Evolutionary conservation across 163 green algal species (phyloP), one percentile per base, ranked within the genome.

Genomic region (Volvox carteri): DNA sequence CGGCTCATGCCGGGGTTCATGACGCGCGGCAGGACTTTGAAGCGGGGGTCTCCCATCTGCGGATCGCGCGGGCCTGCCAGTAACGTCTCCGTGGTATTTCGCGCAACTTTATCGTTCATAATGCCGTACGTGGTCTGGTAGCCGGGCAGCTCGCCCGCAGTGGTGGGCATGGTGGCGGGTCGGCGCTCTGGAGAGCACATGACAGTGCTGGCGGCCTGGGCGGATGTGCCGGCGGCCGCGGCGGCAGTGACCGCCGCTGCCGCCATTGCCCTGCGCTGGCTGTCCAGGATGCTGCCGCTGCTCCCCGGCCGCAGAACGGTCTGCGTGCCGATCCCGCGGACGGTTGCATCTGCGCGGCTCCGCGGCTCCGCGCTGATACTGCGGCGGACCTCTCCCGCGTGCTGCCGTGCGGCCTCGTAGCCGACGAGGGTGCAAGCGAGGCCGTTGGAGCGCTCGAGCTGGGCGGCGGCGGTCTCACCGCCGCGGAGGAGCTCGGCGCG

Each of bases 41-140:
- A 90, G 25, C 86, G 67, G 1, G 72, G 84, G 52, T 88, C 89
- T 33, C 67, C 76, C 35, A 77, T 74, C 14, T 70, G 62, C 21
- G n/a, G 56, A 44, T 39, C 42, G 42, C 50, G 72, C 42, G 58
- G 58, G 30, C 60, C 60, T 28, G 78, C 60, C 33, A 87, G 81
- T 35, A 21, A 21, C 33, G 37, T 9, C 0, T 87, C 81, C 6
- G 65, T 73, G 44, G 48, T 25, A 16, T 35, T 65, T 25, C 84
- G 77, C 18, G 85, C 35, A 54, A 37, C 68, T 68, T 86, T 80
- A 52, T 85, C 85, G 16, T 39, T 62, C 81, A 88, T 84, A n/a
- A n/a, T 62, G 37, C 85, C 68, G 70, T 90, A 92, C 39, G 90
- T 93, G 52, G 91, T 93, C 86, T 92, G 88, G 67, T 94, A 94